Evolutionary conservation across 805 yeast genomes (phyloP), one percentile per base, ranked within the genome.

Genomic region (Yarrowia porcina): DNA sequence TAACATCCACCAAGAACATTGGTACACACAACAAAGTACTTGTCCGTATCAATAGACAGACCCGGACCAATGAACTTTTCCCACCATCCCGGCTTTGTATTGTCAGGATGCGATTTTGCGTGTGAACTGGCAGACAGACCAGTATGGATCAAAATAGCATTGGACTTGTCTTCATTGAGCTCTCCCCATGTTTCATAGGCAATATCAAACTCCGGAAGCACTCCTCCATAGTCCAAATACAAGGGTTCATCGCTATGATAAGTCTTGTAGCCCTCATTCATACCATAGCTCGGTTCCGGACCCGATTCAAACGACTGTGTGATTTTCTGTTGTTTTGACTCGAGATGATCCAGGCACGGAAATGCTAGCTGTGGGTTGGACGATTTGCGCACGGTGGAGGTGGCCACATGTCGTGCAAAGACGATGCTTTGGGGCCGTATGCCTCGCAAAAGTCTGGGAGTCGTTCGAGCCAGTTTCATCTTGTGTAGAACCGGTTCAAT

Each of bases 161-260:
- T 92, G 20, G 88, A 82, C 66, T 77, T 83, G 49, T 77, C 80
- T 1, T 75, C 72, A 67, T 89, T 88, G 66, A 92, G 77, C 7
- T 71, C 68, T 1, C 97, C 97, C 97, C 97, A 92, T 3, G 92
- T 83, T 73, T 92, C 97, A 75, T 89, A 92, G 0, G 97, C 97
- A n/a, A 92, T 79, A 67, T 88, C 84, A 68, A 82, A 89, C 65
- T 82, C 83, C 1, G 90, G 89, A 35, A 92, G 76, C 66, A 76
- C 79, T 0, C 92, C 94, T 13, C 97, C 97, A 72, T 87, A 84
- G 71, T 92, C 97, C 15, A 90, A 79, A 64, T 83, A 83, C 1
- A 90, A 75, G 0, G 93, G 92, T 23, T 82, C 75, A 3, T 75
- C 63, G 10, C 85, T 80, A 56, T 77, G 75, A 72, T 74, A 90